Evolutionary conservation across 1,284 basidiomycete species (phyloP), one percentile per base, ranked within the genome.

Genomic region (Omphalotus olearius): DNA sequence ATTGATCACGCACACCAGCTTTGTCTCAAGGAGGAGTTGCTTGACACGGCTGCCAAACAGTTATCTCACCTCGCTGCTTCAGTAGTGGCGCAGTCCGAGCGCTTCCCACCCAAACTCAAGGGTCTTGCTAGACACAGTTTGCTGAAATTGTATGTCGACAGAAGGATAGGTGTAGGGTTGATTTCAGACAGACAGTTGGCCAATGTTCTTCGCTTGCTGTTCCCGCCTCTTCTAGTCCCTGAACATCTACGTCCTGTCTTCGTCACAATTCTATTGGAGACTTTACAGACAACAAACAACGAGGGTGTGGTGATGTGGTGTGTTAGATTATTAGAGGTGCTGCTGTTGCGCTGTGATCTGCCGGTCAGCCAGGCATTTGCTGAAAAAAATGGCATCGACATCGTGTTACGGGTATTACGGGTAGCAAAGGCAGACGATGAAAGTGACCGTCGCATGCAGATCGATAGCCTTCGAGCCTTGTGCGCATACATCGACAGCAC

Each of bases 381-480:
- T 6, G 63, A 66, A 4, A 60, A 59, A 16, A 61, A 66, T 41
- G 70, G 70, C 13, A 57, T 69, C 20, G 52, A 62, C 16, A 62
- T 63, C n/a, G 57, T 71, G 11, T 57, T 72, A 9, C 65, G 66
- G 4, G 57, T 71, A 11, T 57, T 72, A 9, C 65, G 66, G 3
- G 60, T 63, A 17, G 64, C 69, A 3, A 64, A 62, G 42, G 59
- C 58, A 18, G 67, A 67, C 1, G 65, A 63, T 36, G 65, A 63
- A 7, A 68, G 68, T 48, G 67, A 65, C 51, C 62, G 66, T 14
- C 62, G 67, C 18, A 62, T 70, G 4, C 68, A 70, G 47, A 61
- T 69, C 35, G 67, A 71, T 46, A 68, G 69, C 53, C 58, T 71
- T 54, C 62, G 69, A 33, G 65, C 65, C 2, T 51, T 72, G 35